These are phyloP conservation scores for Fusarium sp. DNA, from an alignment of 2,329 filamentous ascomycete species.

Conservation along the genomic window DNA sequence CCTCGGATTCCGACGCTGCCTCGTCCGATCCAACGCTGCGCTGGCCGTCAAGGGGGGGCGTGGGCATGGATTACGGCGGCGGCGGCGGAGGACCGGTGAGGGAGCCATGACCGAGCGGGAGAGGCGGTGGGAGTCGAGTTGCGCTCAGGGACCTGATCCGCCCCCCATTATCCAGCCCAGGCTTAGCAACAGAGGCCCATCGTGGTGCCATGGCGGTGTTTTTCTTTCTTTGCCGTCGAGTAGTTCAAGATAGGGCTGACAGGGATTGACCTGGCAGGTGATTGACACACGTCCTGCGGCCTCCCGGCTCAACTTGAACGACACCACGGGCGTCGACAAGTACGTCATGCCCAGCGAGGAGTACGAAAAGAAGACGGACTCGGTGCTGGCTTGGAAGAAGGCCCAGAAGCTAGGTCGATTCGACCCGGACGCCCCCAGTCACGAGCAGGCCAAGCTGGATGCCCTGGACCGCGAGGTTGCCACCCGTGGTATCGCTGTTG, in stretches of 20 bases:
- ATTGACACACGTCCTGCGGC: slow-evolving; percentile 83
- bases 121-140: slow-evolving; percentile 40
- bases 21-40: slow-evolving; percentile 20
- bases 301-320: slow-evolving; percentile 84
- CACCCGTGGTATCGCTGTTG: slow-evolving; percentile 76
- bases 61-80: slow-evolving; percentile 10
- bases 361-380: slow-evolving; percentile 89
- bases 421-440: slow-evolving; percentile 84
- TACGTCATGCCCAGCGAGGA: slow-evolving; percentile 89
- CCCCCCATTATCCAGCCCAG: slow-evolving; percentile 33
- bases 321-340: slow-evolving; percentile 87
- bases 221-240: slow-evolving; percentile 24
- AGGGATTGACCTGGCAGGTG: slow-evolving; percentile 69
- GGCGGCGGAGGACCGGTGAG: slow-evolving; percentile 16
- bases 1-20: slow-evolving; percentile 28
- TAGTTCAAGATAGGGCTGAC: slow-evolving; percentile 51
- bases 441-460: slow-evolving; percentile 80
- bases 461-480: slow-evolving; percentile 80
- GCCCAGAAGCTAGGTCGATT: slow-evolving; percentile 96
- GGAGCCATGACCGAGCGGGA: slow-evolving; percentile 34
- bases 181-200: slow-evolving; percentile 21
- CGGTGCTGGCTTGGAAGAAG: slow-evolving; percentile 96
- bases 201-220: slow-evolving; percentile 24
- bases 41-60: slow-evolving; percentile 29
- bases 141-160: slow-evolving; percentile 14